Evolutionary conservation across 2,329 filamentous ascomycete species (phyloP), one percentile per base, ranked within the genome.

Genomic region (Colletotrichum kahawae): DNA sequence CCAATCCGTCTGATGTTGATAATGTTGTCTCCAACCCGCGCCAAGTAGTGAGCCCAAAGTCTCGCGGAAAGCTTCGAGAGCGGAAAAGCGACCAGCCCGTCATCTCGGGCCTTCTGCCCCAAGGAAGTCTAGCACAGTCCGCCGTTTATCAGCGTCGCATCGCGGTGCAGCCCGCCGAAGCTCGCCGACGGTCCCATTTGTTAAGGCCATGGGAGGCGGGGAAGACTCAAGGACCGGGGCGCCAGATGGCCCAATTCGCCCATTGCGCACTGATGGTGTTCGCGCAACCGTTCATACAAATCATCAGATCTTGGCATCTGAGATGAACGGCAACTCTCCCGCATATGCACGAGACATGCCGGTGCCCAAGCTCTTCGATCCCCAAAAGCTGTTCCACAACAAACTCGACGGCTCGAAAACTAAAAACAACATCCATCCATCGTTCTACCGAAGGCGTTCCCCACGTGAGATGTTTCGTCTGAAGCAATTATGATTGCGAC

Each of bases 211-310:
- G 31, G 13, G 21, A 38, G 59, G 59, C 59, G 68, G 48, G 57
- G 43, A 56, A 31, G 48, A 36, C 48, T 65, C 59, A 64, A 54
- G 59, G 59, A 60, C 36, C 51, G 64, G 67, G 67, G 48, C 51
- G 31, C 34, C 67, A 54, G 33, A 24, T 36, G 16, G 36, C 29
- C 12, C 29, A 24, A 29, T 21, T 48, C 18, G 54, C 12, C n/a
- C 27, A 63, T 31, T 14, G 51, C 38, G 68, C 71, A 67, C 71
- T 67, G 72, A 71, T 43, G 18, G 36, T 48, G 71, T 60, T 71
- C 51, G 38, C 34, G 71, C 67, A 36, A 57, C 67, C 27, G 34
- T 60, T 43, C 63, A 56, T 56, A 36, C 27, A n/a, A 67, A 24
- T 34, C 33, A 10, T 24, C 27, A 43, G 54, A 72, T 72, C 68